Percentiles rank a stretch among this genome's conserved stretches.
Evolutionary conservation across 2,329 filamentous ascomycete species (phyloP).

Genomic region (Aspergillus niger): DNA sequence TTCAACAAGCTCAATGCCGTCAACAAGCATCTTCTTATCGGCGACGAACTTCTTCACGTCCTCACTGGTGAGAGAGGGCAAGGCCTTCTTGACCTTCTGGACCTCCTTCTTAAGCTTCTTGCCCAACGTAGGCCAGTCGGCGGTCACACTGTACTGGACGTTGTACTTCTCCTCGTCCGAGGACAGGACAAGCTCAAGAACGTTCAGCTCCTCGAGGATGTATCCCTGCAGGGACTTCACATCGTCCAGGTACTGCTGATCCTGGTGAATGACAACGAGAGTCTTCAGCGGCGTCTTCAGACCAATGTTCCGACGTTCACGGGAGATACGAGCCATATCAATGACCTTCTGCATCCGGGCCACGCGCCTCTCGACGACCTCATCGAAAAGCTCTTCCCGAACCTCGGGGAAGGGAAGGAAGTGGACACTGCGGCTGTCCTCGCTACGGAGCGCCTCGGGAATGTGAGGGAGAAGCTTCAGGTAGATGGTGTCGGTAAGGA

Average conservation of each 20-base stretch:
- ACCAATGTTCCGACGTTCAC: constrained; percentile 80
- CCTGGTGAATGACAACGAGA: constrained; percentile 82
- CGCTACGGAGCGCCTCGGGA: constrained; percentile 66
- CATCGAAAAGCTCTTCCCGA: constrained; percentile 82
- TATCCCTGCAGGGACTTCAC: constrained; percentile 83
- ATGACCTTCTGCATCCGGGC: constrained; percentile 94
- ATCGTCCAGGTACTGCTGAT: constrained; percentile 81
- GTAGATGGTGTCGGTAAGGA: constrained; percentile 95
- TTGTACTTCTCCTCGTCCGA: constrained; percentile 88
- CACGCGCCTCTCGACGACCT: constrained; percentile 81
- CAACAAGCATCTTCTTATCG: constrained; percentile 74
- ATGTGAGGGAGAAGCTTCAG: constrained; percentile 79
- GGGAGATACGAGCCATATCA: constrained; percentile 80
- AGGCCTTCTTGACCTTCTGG: constrained; percentile 83
- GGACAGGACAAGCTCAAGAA: constrained; percentile 80
- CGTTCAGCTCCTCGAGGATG: constrained; percentile 87
- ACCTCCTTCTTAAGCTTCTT: constrained; percentile 98
- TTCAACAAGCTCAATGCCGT: constrained; percentile 78
- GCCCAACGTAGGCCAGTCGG: constrained; percentile 91
- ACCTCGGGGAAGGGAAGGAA: constrained; percentile 91
- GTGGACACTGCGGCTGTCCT: constrained; percentile 84
- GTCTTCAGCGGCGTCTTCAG: constrained; percentile 91
- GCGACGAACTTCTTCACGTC: constrained; percentile 78
- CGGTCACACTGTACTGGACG: constrained; percentile 84
- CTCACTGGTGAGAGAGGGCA: constrained; percentile 75